Evolutionary conservation across 2,329 filamentous ascomycete genomes (phyloP), one percentile per base, ranked within the genome.

Genomic region (Sclerotinia sclerotiorum): DNA sequence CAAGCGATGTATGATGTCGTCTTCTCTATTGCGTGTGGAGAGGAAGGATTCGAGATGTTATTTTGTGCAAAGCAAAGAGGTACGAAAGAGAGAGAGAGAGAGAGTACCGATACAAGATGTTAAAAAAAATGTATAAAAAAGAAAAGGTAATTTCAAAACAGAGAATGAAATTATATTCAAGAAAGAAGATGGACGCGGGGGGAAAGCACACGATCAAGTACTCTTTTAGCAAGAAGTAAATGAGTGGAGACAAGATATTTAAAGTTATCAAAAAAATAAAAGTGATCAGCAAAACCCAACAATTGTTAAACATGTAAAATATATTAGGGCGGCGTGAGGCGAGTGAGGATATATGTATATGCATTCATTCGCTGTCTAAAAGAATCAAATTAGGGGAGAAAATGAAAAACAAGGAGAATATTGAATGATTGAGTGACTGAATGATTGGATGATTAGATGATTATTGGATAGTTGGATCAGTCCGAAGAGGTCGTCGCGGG

Each of bases 141-240:
- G 19, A 21, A 19, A n/a, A 51, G 17, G 49, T n/a, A 27, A 51
- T 27, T 27, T 54, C 35, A 21, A 44, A 55, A 42, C 29, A 15
- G 39, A 39, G n/a, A 58, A 29, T 65, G 42, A 35, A n/a, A n/a
- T 51, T 5, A 35, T 49, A 60, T 24, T n/a, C n/a, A 66, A 32
- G 19, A 15, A 21, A 39, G 42, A 61, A 39, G 32, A 52, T 39
- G 3, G 15, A 67, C 19, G 44, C 35, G 56, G 55, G 49, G 49
- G 32, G 55, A 61, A 49, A 32, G 39, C 65, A 67, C 65, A 67
- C 65, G 65, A 67, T 67, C 65, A 67, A 67, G 55, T 62, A 67
- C 44, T 35, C 44, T 24, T 62, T 61, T 42, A 21, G 32, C 46
- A 51, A 52, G 39, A 42, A 32, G 29, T 24, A 21, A 17, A 51